Evolutionary conservation across 2,329 filamentous ascomycete genomes (phyloP), one percentile per base, ranked within the genome.

Genomic region (Fusarium goolgardi): DNA sequence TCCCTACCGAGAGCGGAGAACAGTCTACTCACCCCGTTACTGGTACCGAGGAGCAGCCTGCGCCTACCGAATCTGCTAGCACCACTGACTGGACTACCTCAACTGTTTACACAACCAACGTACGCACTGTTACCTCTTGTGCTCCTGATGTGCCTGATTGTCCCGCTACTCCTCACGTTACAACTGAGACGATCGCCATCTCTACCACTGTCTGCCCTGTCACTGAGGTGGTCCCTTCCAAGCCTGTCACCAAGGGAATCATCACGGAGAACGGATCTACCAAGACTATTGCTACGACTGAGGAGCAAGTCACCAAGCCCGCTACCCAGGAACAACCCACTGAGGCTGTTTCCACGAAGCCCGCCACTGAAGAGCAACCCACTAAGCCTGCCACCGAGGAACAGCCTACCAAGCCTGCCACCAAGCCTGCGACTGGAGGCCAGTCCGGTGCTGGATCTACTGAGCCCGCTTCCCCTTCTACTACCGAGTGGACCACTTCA

Each of bases 401-500:
- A 1, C 39, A 58, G 2, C 16, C 50, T 7, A 58, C 45, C 6
- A 44, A 60, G 44, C 39, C 43, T 15, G 37, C 35, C 21, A 54
- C 51, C 9, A 56, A 63, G 51, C 60, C 60, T 3, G 60, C 39
- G 0, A 63, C 60, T 18, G 49, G 61, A 25, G 54, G 47, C 0
- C 55, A 65, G 12, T 40, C 62, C 11, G 53, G 31, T 18, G 59
- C 46, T 45, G 54, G 43, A 32, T 55, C 63, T 29, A 66, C 63
- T 4, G 46, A 62, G 25, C 32, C 57, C 6, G 39, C 58, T 43
- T 13, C n/a, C 11, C 34, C 47, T 20, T 61, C 63, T 13, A 69
- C 69, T 18, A 72, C 69, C 2, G 56, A 46, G 15, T 58, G 21
- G 49, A 50, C 60, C n/a, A 71, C 68, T 13, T 69, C 65, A 4